Percentiles rank a stretch among this genome's conserved stretches.
phyloP scores from a whole-genome alignment of 352 stramenopile species.

The Phytophthora foliorum region DNA sequence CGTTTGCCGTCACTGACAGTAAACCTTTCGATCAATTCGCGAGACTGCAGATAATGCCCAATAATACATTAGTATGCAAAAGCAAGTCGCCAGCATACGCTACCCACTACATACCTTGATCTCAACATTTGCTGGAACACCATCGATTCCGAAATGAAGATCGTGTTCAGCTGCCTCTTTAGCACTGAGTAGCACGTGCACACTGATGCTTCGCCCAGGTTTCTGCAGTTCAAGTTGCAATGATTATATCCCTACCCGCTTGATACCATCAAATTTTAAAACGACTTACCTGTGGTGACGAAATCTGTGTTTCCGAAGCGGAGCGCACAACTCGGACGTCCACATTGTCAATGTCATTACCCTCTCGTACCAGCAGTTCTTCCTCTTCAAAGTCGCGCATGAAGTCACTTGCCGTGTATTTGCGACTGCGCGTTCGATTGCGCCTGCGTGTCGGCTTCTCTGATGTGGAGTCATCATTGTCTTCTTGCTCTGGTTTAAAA shows the following conservation, averaged over 20 bases:
- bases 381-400: conserved; percentile 87
- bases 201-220: conserved; percentile 35
- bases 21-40: conserved; percentile 61
- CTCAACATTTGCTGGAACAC: conserved; percentile 63
- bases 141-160: conserved; percentile 73
- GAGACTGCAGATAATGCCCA: conserved; percentile 38
- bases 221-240: conserved; percentile 13
- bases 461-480: conserved; percentile 55
- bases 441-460: conserved; percentile 26
- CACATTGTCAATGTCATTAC: conserved; percentile 25
- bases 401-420: conserved; percentile 83
- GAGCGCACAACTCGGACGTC: conserved; percentile 27
- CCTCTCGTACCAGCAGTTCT: conserved; percentile 48
- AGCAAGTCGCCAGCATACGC: neutral
- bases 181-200: conserved; percentile 68
- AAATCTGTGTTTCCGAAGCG: conserved; percentile 30
- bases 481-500: conserved; percentile 41
- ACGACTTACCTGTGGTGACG: conserved; percentile 25
- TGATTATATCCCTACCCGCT: neutral
- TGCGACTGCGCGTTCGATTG: conserved; percentile 52
- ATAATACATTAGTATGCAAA: neutral
- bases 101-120: conserved; percentile 54
- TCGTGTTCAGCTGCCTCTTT: conserved; percentile 70
- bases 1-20: conserved; percentile 43
- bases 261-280: neutral